Percentiles rank a stretch among this genome's conserved stretches.
Conservation (phyloP, 2,329 filamentous ascomycete species). For the Colletotrichum musicola region DNA sequence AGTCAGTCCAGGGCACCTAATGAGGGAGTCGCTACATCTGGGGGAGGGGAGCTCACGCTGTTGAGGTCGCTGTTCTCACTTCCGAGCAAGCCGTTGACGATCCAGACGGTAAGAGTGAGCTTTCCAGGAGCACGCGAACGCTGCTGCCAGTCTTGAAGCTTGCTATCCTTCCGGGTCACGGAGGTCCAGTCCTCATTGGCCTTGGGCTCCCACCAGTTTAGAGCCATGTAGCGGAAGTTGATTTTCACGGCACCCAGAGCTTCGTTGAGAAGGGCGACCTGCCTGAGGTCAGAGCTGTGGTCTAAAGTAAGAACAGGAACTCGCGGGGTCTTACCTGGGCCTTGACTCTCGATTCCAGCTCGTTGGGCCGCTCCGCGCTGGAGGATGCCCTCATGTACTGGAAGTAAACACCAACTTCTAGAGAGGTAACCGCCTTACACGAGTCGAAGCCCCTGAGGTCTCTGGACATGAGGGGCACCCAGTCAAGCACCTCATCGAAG, state of each 20-base stretch:
- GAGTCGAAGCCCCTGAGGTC: conserved; percentile 20
- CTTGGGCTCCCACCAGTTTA: conserved; percentile 37
- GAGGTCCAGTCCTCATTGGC: conserved; percentile 24
- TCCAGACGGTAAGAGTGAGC: conserved; percentile 28
- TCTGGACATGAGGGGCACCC: conserved; percentile 18
- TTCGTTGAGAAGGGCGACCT: conserved; percentile 28
- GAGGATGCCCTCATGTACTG: conserved; percentile 31
- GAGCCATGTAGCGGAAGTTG: conserved; percentile 32
- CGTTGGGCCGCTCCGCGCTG: conserved; percentile 11
- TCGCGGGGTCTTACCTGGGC: conserved; percentile 6
- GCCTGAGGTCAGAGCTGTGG: neutral
- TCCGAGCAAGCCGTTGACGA: conserved; percentile 16
- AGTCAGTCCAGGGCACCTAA: neutral
- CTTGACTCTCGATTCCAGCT: conserved; percentile 25
- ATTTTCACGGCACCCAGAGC: conserved; percentile 25
- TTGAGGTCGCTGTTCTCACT: conserved; percentile 13
- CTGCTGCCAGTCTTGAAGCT: conserved; percentile 27
- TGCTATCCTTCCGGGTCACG: conserved; percentile 8
- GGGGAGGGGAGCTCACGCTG: conserved; percentile 6
- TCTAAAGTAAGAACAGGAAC: neutral
- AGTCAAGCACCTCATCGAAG: conserved; percentile 1
- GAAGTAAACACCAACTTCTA: conserved; percentile 33
- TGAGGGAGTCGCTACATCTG: too few species aligned
- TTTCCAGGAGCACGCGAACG: conserved; percentile 21
- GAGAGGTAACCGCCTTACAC: conserved; percentile 21